A percentile compares a stretch with the other conserved stretches of the same genome.
phyloP scores from a whole-genome alignment of 2,329 filamentous ascomycete genomes.

The Conoideocrella luteorostrata region DNA sequence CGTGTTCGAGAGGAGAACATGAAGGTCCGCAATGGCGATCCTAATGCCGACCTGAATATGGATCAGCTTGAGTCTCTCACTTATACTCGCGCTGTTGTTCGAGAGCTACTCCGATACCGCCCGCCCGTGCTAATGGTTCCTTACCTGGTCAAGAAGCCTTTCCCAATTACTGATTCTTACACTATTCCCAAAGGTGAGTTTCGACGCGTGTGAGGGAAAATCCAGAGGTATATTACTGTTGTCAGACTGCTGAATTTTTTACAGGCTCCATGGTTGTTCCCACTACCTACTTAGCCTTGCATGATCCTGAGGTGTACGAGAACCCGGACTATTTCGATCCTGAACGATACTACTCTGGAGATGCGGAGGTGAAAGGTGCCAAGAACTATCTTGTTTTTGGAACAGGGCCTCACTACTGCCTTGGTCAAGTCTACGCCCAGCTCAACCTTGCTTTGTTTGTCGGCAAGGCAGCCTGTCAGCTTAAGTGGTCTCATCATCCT shows the following conservation, averaged over 20 bases:
- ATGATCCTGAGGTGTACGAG: constrained; percentile 87
- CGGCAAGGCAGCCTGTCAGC: constrained; percentile 77
- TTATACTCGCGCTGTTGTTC: constrained; percentile 88
- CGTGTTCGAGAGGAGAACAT: constrained; percentile 90
- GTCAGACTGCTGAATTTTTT: background rate
- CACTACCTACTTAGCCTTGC: constrained; percentile 81
- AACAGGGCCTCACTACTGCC: constrained; percentile 91
- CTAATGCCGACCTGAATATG: constrained; percentile 64
- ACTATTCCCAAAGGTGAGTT: constrained; percentile 77
- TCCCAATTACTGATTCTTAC: constrained; percentile 81
- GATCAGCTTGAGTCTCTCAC: constrained; percentile 83
- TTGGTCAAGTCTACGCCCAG: constrained; percentile 87
- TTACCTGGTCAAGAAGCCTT: constrained; percentile 89
- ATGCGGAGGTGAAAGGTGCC: constrained; percentile 74
- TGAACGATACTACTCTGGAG: constrained; percentile 83
- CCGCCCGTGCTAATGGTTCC: constrained; percentile 97
- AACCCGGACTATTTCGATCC: constrained; percentile 86
- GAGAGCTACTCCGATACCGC: constrained; percentile 85
- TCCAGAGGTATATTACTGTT: background rate
- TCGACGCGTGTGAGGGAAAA: background rate
- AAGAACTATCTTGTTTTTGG: constrained; percentile 99
- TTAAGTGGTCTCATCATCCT: constrained; percentile 86
- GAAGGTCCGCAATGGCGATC: constrained; percentile 66
- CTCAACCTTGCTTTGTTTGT: constrained; percentile 84
- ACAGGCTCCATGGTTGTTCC: constrained; percentile 86